Percentiles rank a stretch among this genome's conserved stretches.
Conservation (phyloP, 1,139 yeast genomes). For the Yamadazyma atmosphaerica region DNA sequence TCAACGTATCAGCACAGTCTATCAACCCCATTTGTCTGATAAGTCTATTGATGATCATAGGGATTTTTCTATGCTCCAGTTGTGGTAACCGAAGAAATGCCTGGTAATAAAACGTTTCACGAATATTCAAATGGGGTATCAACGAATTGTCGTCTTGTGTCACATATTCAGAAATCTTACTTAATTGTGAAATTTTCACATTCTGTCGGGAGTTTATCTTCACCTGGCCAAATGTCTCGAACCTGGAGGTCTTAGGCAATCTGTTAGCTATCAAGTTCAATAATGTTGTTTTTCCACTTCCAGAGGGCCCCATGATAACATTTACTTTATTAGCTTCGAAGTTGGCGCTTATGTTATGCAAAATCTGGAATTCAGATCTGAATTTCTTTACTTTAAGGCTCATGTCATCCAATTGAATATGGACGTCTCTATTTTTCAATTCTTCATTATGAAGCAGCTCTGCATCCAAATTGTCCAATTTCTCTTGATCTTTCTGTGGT, state of each 20-base stretch:
- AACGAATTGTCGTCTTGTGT: constrained; percentile 78
- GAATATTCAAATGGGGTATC: constrained; percentile 68
- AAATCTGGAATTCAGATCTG: constrained; percentile 16
- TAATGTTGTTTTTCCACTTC: constrained; percentile 80
- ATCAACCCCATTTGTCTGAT: constrained; percentile 68
- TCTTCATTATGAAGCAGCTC: constrained; percentile 1
- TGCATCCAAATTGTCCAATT: background rate
- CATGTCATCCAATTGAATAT: constrained; percentile 19
- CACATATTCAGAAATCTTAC: constrained; percentile 64
- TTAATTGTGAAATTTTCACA: constrained; percentile 45
- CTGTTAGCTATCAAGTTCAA: constrained; percentile 68
- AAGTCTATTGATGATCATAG: constrained; percentile 47
- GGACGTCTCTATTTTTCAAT: constrained; percentile 19
- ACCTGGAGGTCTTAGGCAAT: constrained; percentile 37
- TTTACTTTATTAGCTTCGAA: constrained; percentile 67
- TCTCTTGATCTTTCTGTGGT: background rate
- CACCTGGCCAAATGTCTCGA: constrained; percentile 24
- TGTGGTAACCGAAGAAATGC: constrained; percentile 61
- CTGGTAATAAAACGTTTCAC: constrained; percentile 72
- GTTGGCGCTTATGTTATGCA: constrained; percentile 53
- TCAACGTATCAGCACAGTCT: constrained; percentile 75
- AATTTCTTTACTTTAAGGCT: constrained; percentile 10
- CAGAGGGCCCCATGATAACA: constrained; percentile 89
- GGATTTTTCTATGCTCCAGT: constrained; percentile 32
- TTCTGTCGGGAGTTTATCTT: constrained; percentile 20